A percentile compares a stretch with the other conserved stretches of the same genome.
Evolutionary conservation across 2,329 filamentous ascomycete species (phyloP).

Genomic region (Plectosphaerella plurivora): DNA sequence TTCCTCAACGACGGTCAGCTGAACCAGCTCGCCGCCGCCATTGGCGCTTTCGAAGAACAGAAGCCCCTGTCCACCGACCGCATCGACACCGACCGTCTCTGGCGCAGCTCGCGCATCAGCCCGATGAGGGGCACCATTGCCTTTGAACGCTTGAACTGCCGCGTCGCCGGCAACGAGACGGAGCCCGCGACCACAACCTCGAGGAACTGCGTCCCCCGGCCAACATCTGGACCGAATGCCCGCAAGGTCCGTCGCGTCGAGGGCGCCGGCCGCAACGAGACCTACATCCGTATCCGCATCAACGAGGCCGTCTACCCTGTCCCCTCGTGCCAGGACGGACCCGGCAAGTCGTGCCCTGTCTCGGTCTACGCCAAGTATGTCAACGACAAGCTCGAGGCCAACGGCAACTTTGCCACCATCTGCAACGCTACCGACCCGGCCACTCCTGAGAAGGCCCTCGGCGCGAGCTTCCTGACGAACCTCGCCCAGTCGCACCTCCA

Average conservation of each 20-base stretch:
- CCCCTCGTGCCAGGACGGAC: slow-evolving; percentile 48
- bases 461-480: slow-evolving; percentile 46
- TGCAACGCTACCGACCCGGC: slow-evolving; percentile 39
- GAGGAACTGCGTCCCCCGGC: slow-evolving; percentile 6
- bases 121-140: slow-evolving; percentile 63
- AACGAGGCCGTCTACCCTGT: slow-evolving; percentile 62
- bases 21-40: slow-evolving; percentile 53
- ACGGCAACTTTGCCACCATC: slow-evolving; percentile 44
- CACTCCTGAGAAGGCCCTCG: slow-evolving; percentile 34
- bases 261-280: slow-evolving; percentile 20
- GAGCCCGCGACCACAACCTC: slow-evolving; percentile 5
- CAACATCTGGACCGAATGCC: slow-evolving; percentile 5
- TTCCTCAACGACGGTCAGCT: slow-evolving; percentile 67
- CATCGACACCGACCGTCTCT: slow-evolving; percentile 44
- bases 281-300: slow-evolving; percentile 52
- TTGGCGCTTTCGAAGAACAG: slow-evolving; percentile 58
- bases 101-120: slow-evolving; percentile 50
- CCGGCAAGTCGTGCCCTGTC: slow-evolving; percentile 48
- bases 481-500: slow-evolving; percentile 32
- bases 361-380: slow-evolving; percentile 40
- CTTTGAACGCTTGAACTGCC: slow-evolving; percentile 58
- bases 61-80: slow-evolving; percentile 38
- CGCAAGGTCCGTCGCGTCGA: background rate
- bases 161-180: slow-evolving; percentile 9
- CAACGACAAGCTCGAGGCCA: slow-evolving; percentile 35